Base-by-base conservation (phyloP, 352 stramenopile species). In the Globisporangium recalcitrans region DNA sequence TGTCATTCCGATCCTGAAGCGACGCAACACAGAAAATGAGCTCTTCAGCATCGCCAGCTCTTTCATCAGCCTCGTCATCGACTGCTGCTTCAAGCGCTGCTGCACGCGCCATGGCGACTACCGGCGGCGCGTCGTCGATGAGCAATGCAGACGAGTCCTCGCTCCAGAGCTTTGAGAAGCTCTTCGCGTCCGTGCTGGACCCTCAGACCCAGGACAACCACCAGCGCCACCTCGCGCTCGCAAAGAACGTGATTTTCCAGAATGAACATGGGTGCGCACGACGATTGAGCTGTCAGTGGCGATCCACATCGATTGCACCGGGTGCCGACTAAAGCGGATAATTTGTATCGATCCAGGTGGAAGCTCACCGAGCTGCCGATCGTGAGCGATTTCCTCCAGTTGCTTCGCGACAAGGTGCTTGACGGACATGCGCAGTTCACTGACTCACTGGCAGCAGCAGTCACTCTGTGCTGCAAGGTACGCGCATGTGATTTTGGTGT, bases 221-320 rank as follows among this genome's bases (percentile, higher is more conserved):
- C 61, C 75, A 77, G 48, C 72, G 83, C 31, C 81, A 94, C 36
- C 70, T 91, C 51, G 85, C 85, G 22, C 72, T 93, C 26, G 77
- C 82, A 32, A 88, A 91, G 70, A 84, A 89, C 36, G 73, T 90
- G n/a, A 66, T 92, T 27, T 88, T 85, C 58, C 78, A 82, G 42
- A 88, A 90, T 60, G 81, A 88, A 57, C 55, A 65, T 1, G 85
- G 85, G 85, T 92, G 58, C 19, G 59, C 1, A 14, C 34, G 24
- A 8, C 4, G 6, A 14, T 22, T 31, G 4, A 44, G 19, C 5
- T 44, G 36, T 3, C 10, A 14, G 10, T n/a, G 36, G 36, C n/a
- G 14, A 4, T 53, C 24, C 19, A 1, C 44, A 29, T 21, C 14
- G 44, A 29, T 26, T 9, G n/a, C 42, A 49, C 14, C 8, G 1